Evolutionary conservation across 495 filamentous ascomycete species (phyloP), one percentile per base, ranked within the genome.

Genomic region (Penicillium macrosclerotiorum): DNA sequence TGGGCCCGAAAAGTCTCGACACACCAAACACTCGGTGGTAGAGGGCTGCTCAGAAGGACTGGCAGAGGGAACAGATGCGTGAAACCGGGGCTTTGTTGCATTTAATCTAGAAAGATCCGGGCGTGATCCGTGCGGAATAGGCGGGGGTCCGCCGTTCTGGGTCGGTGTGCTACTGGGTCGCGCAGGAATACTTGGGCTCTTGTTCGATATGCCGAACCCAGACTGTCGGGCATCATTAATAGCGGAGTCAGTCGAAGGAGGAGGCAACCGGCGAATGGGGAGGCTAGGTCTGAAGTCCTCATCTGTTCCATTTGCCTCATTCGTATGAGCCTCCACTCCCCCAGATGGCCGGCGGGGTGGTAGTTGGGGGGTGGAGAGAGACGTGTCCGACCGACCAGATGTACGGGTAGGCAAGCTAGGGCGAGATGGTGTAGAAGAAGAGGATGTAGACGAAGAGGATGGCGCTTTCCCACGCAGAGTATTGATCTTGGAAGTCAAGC

Each of bases 1-100:
- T 5, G 89, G 84, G 5, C 59, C 85, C 5, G 87, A 87, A 61
- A 90, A 97, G 67, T 97, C 90, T 42, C 91, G 82, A 62, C 93
- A 96, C 27, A 77, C 68, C 32, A 96, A 74, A 56, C 93, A 98
- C 14, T 62, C 66, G 5, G 65, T 65, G 20, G 51, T 54, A n/a
- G n/a, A n/a, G 52, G 33, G 12, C 42, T 24, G 4, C 37, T 18
- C 40, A 18, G 58, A 30, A 11, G 55, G 31, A 17, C 45, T 34
- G 8, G 55, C 40, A 17, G 62, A 22, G 1, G 60, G 36, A 4
- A 46, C 33, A 0, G 62, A 47, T 13, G 49, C 51, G 34, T 63
- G 37, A 9, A 68, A 47, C 17, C 72, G 74, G 3, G 78, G 77
- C 47, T 83, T 84, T 1, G 74, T 77, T 8, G 74, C 72, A 51